phyloP scores from a whole-genome alignment of 2,329 filamentous ascomycete genomes.

The Pyrenochaeta sp. region DNA sequence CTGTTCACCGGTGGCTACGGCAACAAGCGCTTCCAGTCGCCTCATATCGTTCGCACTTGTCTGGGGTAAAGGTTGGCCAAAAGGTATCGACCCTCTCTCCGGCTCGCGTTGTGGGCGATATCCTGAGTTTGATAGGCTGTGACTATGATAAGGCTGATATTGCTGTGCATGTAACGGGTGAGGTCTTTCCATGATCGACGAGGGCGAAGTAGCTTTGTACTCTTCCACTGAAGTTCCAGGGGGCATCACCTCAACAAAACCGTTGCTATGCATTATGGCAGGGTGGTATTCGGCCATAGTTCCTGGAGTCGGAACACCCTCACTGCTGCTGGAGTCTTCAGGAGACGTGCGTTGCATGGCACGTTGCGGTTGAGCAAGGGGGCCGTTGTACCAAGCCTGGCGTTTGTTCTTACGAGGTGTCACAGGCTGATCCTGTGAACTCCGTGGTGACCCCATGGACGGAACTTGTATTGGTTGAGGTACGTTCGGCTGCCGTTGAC shows the following conservation, averaged over 20 bases:
- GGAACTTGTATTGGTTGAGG: slow-evolving; percentile 37
- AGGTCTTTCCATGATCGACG: slow-evolving; percentile 47
- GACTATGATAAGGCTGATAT: slow-evolving; percentile 38
- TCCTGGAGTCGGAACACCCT: slow-evolving; percentile 62
- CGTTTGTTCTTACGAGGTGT: slow-evolving; percentile 69
- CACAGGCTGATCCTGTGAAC: slow-evolving; percentile 50
- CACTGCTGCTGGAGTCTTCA: slow-evolving; percentile 63
- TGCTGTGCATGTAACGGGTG: slow-evolving; percentile 41
- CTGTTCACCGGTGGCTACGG: slow-evolving; percentile 67
- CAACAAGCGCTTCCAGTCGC: slow-evolving; percentile 68
- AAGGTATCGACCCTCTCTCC: slow-evolving; percentile 36
- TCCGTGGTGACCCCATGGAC: slow-evolving; percentile 44
- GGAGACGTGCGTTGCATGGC: slow-evolving; percentile 60
- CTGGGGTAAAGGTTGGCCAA: slow-evolving; percentile 44
- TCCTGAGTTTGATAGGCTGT: slow-evolving; percentile 35
- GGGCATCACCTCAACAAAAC: slow-evolving; percentile 55
- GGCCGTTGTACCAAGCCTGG: slow-evolving; percentile 75
- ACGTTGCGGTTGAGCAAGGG: slow-evolving; percentile 42
- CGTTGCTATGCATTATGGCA: slow-evolving; percentile 60
- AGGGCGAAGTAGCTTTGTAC: slow-evolving; percentile 42
- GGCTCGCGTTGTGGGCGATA: slow-evolving; percentile 42
- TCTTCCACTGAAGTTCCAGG: slow-evolving; percentile 50
- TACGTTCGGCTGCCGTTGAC: slow-evolving; percentile 29
- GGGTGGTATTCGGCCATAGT: slow-evolving; percentile 60
- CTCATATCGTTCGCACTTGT: slow-evolving; percentile 58